Evolutionary conservation across 2,329 filamentous ascomycete species (phyloP).

Genomic region (Onygena corvina): DNA sequence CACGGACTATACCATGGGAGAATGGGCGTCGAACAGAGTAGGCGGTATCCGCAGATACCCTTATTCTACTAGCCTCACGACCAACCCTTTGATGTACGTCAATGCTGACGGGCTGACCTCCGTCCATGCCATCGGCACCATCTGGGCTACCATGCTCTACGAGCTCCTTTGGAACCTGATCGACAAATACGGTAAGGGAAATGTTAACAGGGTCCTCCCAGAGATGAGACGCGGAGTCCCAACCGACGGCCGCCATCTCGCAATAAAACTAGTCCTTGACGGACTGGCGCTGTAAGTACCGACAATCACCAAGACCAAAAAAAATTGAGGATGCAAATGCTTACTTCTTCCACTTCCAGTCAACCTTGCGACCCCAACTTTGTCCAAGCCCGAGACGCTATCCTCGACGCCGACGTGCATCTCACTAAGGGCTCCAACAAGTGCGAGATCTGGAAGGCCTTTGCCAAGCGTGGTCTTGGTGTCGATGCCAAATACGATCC

Average conservation of each 20-base stretch:
- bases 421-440: conserved; percentile 11
- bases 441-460: conserved; percentile 13
- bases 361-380: conserved; percentile 15
- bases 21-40: conserved; percentile 8
- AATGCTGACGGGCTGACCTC: conserved; percentile 5
- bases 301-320: no score
- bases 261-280: conserved; percentile 14
- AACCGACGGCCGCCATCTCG: conserved; percentile 12
- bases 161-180: conserved; percentile 14
- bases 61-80: conserved; percentile 12
- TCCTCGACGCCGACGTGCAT: conserved; percentile 12
- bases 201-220: conserved; percentile 7
- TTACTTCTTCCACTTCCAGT: background rate
- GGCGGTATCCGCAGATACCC: conserved; percentile 11
- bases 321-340: no score
- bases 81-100: conserved; percentile 12
- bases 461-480: conserved; percentile 13
- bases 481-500: background rate
- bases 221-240: conserved; percentile 9
- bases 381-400: conserved; percentile 14
- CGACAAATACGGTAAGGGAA: conserved; percentile 14
- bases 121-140: conserved; percentile 12
- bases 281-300: conserved; percentile 14
- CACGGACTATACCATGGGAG: conserved; percentile 12
- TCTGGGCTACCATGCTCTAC: conserved; percentile 13